Evolutionary conservation across 345 rosid species (phyloP), one percentile per base, ranked within the genome.

Genomic region (Hibiscus tridactylites): DNA sequence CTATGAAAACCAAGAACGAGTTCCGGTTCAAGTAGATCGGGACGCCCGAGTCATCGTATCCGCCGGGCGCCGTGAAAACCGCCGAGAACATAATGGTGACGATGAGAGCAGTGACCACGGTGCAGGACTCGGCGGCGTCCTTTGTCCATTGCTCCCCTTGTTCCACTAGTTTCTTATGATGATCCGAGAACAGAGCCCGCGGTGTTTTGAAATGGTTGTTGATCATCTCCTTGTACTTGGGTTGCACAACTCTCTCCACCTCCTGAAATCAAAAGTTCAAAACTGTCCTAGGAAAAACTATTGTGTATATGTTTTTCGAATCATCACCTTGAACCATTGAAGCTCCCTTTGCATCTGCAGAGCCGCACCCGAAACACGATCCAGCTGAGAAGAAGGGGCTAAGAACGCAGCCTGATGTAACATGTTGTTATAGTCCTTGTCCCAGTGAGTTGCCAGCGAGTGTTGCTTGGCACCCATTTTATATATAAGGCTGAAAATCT

Each of bases 321-420:
- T 46, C 1, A 9, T 19, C 71, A 90, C 96, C 92, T 88, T 90
- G 37, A 79, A 90, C 96, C 96, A 88, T 65, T 88, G 96, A 3
- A 88, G 71, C 65, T 90, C 96, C 71, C 96, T 78, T 44, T 90
- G 96, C 96, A 91, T 88, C 50, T 91, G 96, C 44, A 91, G 77
- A 71, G 90, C 91, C 16, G 96, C 93, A 44, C 96, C 93, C 0
- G 88, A 77, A 62, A 88, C 86, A 2, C 81, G 86, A 63, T 87
- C 89, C 17, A 91, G 89, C 68, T 81, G 83, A 3, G 90, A 76
- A 3, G 74, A 17, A 0, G 96, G 96, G 50, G 96, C 87, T 11
- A 83, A 35, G 71, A 71, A 74, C 0, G 91, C 90, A 3, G 93
- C 93, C 24, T 87, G 90, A 61, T 91, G 96, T n/a, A 91, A 82